Evolutionary conservation across 306 rosid genomes (phyloP).

Genomic region (Cajanus cajan): DNA sequence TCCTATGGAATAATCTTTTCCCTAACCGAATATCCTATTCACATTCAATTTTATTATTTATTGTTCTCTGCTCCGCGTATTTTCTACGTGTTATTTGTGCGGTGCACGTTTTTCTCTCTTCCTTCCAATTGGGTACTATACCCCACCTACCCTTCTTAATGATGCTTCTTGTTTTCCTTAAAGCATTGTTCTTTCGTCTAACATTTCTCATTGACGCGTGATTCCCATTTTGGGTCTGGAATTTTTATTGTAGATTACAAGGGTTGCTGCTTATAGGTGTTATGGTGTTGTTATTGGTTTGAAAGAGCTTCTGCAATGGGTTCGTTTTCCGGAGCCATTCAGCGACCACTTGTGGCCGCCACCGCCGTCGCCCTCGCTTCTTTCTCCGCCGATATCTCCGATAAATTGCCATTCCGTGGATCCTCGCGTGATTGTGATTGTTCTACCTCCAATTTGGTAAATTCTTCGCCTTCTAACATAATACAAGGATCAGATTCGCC

Average conservation of each 20-base stretch:
- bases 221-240: slow-evolving; percentile 4
- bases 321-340: slow-evolving; percentile 76
- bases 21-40: slow-evolving; percentile 39
- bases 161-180: background rate
- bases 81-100: slow-evolving; percentile 30
- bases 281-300: slow-evolving; percentile 10
- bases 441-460: slow-evolving; percentile 41
- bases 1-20: slow-evolving; percentile 36
- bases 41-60: background rate
- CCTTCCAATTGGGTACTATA: slow-evolving; percentile 31
- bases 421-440: slow-evolving; percentile 39
- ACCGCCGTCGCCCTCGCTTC: slow-evolving; percentile 80
- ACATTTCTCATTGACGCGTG: background rate
- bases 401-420: slow-evolving; percentile 49
- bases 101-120: background rate
- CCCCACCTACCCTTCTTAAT: slow-evolving; percentile 27
- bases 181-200: slow-evolving; percentile 11
- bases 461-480: slow-evolving; percentile 25
- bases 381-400: slow-evolving; percentile 62
- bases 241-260: background rate
- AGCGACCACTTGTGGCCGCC: slow-evolving; percentile 85
- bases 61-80: slow-evolving; percentile 26
- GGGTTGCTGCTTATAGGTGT: background rate
- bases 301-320: slow-evolving; percentile 53
- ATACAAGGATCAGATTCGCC: slow-evolving; percentile 39